Conservation (phyloP, 2,329 filamentous ascomycete genomes). For the Cercospora canescens region DNA sequence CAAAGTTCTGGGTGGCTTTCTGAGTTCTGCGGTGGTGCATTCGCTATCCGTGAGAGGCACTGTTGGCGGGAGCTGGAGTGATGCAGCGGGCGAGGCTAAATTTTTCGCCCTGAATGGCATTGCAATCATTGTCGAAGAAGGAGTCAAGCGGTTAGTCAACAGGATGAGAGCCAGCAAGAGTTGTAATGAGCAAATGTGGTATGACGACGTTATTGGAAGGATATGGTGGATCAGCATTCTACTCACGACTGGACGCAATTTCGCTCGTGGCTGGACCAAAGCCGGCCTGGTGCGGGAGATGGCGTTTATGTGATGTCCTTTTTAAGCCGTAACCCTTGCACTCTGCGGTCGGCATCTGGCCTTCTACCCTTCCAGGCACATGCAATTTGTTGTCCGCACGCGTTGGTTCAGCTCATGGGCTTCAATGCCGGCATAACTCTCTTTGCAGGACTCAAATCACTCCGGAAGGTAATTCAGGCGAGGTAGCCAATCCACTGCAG, state of each 20-base stretch:
- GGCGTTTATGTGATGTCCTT: conserved; percentile 29
- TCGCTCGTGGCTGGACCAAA: conserved; percentile 46
- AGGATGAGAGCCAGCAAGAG: conserved; percentile 23
- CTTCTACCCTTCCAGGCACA: too few relatives aligned
- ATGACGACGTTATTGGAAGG: conserved; percentile 38
- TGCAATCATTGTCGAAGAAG: conserved; percentile 34
- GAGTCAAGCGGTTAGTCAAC: conserved; percentile 23
- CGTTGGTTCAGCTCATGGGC: too few relatives aligned
- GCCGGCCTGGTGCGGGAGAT: conserved; percentile 44
- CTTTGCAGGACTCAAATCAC: too few relatives aligned
- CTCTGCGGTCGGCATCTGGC: too few relatives aligned
- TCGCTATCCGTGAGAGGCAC: conserved; percentile 44
- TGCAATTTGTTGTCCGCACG: too few relatives aligned
- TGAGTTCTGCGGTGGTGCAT: conserved; percentile 45
- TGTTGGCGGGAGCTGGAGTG: conserved; percentile 38
- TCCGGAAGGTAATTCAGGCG: too few relatives aligned
- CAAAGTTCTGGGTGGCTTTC: conserved; percentile 46
- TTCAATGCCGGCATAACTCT: too few relatives aligned
- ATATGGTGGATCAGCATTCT: conserved; percentile 44
- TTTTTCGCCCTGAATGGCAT: conserved; percentile 36
- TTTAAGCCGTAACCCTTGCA: too few relatives aligned
- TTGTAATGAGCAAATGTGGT: conserved; percentile 29
- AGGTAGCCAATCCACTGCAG: too few relatives aligned
- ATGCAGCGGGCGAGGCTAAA: conserved; percentile 34
- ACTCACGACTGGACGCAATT: conserved; percentile 43